Percentiles rank a stretch among this genome's conserved stretches.
phyloP scores from a whole-genome alignment of 163 green algal genomes.

The Trebouxia gelatinosa region DNA sequence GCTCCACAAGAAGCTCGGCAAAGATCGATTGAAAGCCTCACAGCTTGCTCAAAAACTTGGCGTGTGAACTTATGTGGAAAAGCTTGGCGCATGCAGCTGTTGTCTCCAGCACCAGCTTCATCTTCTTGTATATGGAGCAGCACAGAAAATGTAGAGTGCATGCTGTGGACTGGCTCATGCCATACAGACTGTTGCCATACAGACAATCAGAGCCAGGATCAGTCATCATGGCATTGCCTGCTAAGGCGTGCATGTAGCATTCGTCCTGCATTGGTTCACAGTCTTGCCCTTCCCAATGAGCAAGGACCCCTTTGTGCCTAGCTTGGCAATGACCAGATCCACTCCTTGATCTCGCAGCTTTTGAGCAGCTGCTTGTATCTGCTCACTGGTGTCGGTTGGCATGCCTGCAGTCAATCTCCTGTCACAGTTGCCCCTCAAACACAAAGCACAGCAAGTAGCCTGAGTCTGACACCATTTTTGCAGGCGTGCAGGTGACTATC shows the following conservation, averaged over 20 bases:
- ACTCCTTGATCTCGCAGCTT: slow-evolving; percentile 60
- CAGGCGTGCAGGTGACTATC: no score
- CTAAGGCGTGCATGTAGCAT: no score
- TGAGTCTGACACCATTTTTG: neutral
- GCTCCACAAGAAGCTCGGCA: no score
- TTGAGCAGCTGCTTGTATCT: slow-evolving; percentile 61
- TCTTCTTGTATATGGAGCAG: neutral
- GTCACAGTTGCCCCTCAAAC: neutral
- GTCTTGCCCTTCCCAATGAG: slow-evolving; percentile 41
- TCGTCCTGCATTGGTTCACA: slow-evolving; percentile 19
- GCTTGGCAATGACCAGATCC: slow-evolving; percentile 83
- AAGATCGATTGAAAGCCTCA: no score
- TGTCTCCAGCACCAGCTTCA: neutral
- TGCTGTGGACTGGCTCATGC: no score
- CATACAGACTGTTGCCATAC: no score
- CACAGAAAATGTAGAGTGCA: neutral
- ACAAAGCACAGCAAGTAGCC: neutral
- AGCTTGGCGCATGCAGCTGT: slow-evolving; percentile 41
- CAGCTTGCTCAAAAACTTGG: no score
- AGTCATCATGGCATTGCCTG: neutral
- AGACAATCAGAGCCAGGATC: neutral
- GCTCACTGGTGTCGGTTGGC: slow-evolving; percentile 52
- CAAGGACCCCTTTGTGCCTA: slow-evolving; percentile 76
- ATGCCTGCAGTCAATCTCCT: slow-evolving; percentile 43
- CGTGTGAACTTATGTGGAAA: no score